A percentile compares a stretch with the other conserved stretches of the same genome.
These are phyloP conservation scores for Aspergillus ochraceus DNA, from an alignment of 2,329 filamentous ascomycete genomes.

Conservation along the genomic window DNA sequence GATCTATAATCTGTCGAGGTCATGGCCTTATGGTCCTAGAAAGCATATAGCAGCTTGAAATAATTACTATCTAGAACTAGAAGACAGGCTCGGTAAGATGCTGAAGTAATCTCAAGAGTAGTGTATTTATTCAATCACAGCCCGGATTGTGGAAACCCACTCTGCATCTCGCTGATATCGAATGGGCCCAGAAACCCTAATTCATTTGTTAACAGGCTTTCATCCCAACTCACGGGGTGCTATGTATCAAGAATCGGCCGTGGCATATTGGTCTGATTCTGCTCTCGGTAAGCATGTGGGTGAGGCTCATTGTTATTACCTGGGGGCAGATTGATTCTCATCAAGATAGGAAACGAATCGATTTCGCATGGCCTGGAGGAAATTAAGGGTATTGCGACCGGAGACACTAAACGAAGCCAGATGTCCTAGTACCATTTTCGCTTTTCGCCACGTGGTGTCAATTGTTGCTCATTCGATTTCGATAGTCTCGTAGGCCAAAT, in stretches of 20 bases:
- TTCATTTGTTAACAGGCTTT: constrained; percentile 1
- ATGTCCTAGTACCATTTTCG: constrained; percentile 25
- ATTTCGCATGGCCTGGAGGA: constrained; percentile 22
- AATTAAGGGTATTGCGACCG: constrained; percentile 30
- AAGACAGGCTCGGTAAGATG: too few relatives aligned
- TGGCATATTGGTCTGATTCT: neutral
- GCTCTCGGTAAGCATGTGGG: neutral
- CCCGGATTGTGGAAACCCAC: neutral
- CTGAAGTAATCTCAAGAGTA: too few relatives aligned
- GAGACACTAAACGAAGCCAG: constrained; percentile 32
- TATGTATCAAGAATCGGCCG: neutral
- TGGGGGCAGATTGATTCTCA: neutral
- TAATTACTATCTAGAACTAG: too few relatives aligned
- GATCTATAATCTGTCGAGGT: too few relatives aligned
- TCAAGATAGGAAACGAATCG: too few relatives aligned
- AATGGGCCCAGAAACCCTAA: constrained; percentile 9
- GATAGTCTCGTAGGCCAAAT: constrained; percentile 21
- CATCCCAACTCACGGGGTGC: neutral
- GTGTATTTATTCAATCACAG: too few relatives aligned
- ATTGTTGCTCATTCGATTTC: constrained; percentile 19
- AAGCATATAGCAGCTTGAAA: too few relatives aligned
- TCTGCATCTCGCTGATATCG: constrained; percentile 8
- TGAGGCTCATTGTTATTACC: neutral
- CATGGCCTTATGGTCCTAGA: too few relatives aligned
- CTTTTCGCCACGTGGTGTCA: constrained; percentile 28